Percentiles rank a stretch among this genome's conserved stretches.
These are phyloP conservation scores for Phialocephala subalpina DNA, from an alignment of 2,329 filamentous ascomycete genomes.

Conservation along the genomic window DNA sequence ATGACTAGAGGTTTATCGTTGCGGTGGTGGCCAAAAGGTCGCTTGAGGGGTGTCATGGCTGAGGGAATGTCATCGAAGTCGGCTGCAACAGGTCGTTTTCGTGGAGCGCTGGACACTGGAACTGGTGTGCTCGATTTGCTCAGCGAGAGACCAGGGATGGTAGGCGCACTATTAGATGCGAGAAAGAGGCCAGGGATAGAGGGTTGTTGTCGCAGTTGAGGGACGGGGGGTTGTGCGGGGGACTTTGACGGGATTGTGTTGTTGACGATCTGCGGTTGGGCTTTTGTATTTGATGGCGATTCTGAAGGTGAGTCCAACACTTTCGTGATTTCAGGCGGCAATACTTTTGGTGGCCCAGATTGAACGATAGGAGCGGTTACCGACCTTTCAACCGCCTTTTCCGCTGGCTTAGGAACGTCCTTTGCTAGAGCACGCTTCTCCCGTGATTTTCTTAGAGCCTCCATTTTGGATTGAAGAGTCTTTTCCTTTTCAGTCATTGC, in stretches of 20 bases:
- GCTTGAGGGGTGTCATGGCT: constrained; percentile 49
- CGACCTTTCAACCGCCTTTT: constrained; percentile 10
- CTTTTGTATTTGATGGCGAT: background rate
- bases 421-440: constrained; percentile 52
- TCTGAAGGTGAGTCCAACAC: background rate
- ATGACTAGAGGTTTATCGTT: constrained; percentile 76
- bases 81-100: constrained; percentile 71
- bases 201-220: constrained; percentile 14
- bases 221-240: background rate
- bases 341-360: constrained; percentile 14
- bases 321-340: background rate
- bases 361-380: constrained; percentile 12
- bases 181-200: constrained; percentile 41
- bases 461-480: constrained; percentile 79
- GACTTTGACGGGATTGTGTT: constrained; percentile 12
- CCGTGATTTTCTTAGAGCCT: constrained; percentile 71
- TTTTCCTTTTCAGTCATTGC: constrained; percentile 74
- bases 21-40: constrained; percentile 67
- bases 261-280: constrained; percentile 2
- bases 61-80: constrained; percentile 70
- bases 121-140: background rate
- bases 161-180: constrained; percentile 28
- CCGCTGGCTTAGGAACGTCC: constrained; percentile 25
- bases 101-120: constrained; percentile 20
- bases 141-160: constrained; percentile 8